Percentiles rank a stretch among this genome's conserved stretches.
Conservation (phyloP, 73 alveolate species). For the Uronychia setigera region DNA sequence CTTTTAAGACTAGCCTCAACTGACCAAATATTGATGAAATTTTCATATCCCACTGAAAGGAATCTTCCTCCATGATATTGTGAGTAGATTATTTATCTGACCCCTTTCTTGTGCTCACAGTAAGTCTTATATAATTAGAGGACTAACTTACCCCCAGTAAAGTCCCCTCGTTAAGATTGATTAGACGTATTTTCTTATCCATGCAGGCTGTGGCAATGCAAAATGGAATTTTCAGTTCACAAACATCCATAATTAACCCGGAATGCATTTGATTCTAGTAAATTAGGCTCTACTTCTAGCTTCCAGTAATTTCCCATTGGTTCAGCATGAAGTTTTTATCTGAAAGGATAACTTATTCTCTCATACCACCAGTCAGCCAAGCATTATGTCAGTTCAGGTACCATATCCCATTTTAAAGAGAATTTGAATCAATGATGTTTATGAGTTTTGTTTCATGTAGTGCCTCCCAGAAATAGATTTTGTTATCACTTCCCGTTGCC, state of each 20-base stretch:
- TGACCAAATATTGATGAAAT: slow-evolving; percentile 89
- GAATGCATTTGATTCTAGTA: slow-evolving; percentile 69
- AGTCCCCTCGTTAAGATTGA: slow-evolving; percentile 84
- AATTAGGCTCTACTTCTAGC: slow-evolving; percentile 9
- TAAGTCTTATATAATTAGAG: not conserved
- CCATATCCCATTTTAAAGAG: slow-evolving; percentile 85
- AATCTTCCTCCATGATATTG: slow-evolving; percentile 85
- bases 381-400: slow-evolving; percentile 86
- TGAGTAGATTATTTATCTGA: slow-evolving; percentile 71
- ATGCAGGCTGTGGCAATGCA: slow-evolving; percentile 88
- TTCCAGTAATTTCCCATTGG: slow-evolving; percentile 62
- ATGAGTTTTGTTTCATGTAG: slow-evolving; percentile 51
- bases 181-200: slow-evolving; percentile 88
- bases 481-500: slow-evolving; percentile 75
- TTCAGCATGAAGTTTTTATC: slow-evolving; percentile 78
- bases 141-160: slow-evolving; percentile 58
- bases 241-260: slow-evolving; percentile 86
- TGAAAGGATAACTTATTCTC: no score
- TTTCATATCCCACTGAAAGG: slow-evolving; percentile 87
- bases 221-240: slow-evolving; percentile 86
- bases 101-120: slow-evolving; percentile 79
- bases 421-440: slow-evolving; percentile 66
- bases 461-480: slow-evolving; percentile 70
- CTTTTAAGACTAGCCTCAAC: slow-evolving; percentile 89
- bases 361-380: slow-evolving; percentile 95